Evolutionary conservation across 768 basidiomycete genomes (phyloP).

Genomic region (Collybia sp.): DNA sequence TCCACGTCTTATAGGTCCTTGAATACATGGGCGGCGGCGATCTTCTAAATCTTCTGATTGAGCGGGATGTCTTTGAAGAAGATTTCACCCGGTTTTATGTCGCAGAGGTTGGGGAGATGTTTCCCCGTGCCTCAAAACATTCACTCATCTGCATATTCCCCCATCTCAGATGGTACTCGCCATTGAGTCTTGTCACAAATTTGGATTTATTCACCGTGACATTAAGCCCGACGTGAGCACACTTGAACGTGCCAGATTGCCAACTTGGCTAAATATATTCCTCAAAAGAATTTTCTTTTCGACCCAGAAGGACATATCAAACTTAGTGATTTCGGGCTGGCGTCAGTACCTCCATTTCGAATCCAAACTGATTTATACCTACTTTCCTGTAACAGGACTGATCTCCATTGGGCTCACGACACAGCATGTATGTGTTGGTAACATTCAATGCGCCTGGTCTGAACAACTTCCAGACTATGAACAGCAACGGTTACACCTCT

Average conservation of each 20-base stretch:
- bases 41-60: conserved; percentile 92
- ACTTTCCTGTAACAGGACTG: conserved; percentile 47
- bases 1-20: conserved; percentile 51
- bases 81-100: conserved; percentile 91
- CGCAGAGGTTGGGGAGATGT: conserved; percentile 65
- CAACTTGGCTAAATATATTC: conserved; percentile 11
- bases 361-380: conserved; percentile 2
- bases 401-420: conserved; percentile 97
- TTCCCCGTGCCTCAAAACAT: conserved; percentile 9
- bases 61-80: conserved; percentile 87
- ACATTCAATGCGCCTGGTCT: conserved; percentile 4
- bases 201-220: conserved; percentile 97
- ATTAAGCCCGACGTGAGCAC: conserved; percentile 88
- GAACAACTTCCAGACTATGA: conserved; percentile 69
- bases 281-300: conserved; percentile 86
- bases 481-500: conserved; percentile 81
- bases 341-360: conserved; percentile 52
- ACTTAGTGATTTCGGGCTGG: conserved; percentile 93
- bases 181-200: conserved; percentile 88
- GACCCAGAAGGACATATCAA: conserved; percentile 91
- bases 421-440: conserved; percentile 61
- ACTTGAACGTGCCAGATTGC: conserved; percentile 12
- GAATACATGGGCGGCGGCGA: conserved; percentile 98
- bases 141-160: conserved; percentile 11
- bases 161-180: conserved; percentile 81